These are phyloP conservation scores for Astrothelium subdiscretum DNA, from an alignment of 495 filamentous ascomycete genomes.

Conservation along the genomic window DNA sequence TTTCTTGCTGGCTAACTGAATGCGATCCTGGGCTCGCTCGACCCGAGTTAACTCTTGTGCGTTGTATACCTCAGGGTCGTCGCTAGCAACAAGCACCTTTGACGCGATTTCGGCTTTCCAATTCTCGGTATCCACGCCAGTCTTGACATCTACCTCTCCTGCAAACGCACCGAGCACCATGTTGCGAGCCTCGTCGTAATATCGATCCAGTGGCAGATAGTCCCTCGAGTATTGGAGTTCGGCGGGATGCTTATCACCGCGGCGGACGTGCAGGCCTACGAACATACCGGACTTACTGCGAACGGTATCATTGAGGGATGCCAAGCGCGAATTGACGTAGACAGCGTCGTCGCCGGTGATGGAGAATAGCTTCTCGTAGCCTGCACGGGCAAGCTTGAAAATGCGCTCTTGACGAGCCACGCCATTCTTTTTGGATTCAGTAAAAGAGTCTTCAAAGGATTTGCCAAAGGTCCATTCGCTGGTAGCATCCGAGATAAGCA, in stretches of 20 bases:
- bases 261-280: constrained; percentile 61
- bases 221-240: constrained; percentile 55
- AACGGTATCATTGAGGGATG: constrained; percentile 33
- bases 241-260: constrained; percentile 55
- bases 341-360: constrained; percentile 43
- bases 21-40: constrained; percentile 49
- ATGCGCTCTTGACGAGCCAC: constrained; percentile 40
- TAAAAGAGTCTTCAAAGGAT: constrained; percentile 39
- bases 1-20: constrained; percentile 50
- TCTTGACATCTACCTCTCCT: not conserved
- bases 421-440: constrained; percentile 35
- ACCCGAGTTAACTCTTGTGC: constrained; percentile 37
- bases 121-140: not conserved
- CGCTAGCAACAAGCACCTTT: constrained; percentile 49
- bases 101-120: constrained; percentile 25
- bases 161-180: constrained; percentile 17
- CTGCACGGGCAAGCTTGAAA: constrained; percentile 47
- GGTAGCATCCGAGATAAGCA: constrained; percentile 57
- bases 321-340: constrained; percentile 42
- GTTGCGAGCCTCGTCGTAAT: constrained; percentile 37
- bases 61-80: constrained; percentile 57
- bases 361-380: constrained; percentile 54
- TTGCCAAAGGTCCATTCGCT: constrained; percentile 44
- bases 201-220: constrained; percentile 55
- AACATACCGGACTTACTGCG: constrained; percentile 30